Base-by-base conservation (phyloP, 2,329 filamentous ascomycete species). In the Ploettnerulaceae sp. region DNA sequence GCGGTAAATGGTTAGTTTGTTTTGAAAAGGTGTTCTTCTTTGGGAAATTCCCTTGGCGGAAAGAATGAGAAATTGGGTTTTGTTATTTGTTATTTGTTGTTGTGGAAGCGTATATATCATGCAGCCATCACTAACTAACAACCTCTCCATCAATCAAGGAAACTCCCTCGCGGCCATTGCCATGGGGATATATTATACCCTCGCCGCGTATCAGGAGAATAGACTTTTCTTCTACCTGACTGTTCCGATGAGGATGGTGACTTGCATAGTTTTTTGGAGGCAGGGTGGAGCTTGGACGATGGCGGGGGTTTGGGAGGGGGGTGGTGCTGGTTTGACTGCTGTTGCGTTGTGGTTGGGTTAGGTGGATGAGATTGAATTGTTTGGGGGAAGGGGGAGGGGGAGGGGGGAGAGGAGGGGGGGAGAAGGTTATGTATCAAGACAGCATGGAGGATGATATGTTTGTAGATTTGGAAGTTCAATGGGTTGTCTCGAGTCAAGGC, bases 161-260 rank as follows among this genome's bases (percentile, higher is more conserved):
- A 43, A 43, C 20, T 43, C 40, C 4, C 28, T 43, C 18, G 40
- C 40, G 9, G 40, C 40, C 5, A 43, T 43, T 9, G 40, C 40
- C 12, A 43, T 43, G 35, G 35, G 35, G 7, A 37, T 37, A n/a
- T 37, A 37, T 25, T 37, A 37, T 11, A 21, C 17, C 3, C 42
- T 45, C 9, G 42, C 42, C 5, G 42, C 42, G 14, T 38, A 31
- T 15, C 42, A 45, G n/a, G 42, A 45, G 17, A 45, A 45, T 11
- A 29, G 26, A 15, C 7, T 25, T 6, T 45, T 45, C 20, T 45
- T 45, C n/a, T 3, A 21, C 4, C 33, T 45, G 1, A 45, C 34
- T 24, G 33, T 45, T 3, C 42, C 34, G 15, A 45, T 45, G 42
- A 33, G 42, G 12, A 12, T 36, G 11, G 29, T 45, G 32, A 37